A percentile compares a stretch with the other conserved stretches of the same genome.
Evolutionary conservation across 2,329 filamentous ascomycete species (phyloP).

Genomic region (Apiospora aurea): DNA sequence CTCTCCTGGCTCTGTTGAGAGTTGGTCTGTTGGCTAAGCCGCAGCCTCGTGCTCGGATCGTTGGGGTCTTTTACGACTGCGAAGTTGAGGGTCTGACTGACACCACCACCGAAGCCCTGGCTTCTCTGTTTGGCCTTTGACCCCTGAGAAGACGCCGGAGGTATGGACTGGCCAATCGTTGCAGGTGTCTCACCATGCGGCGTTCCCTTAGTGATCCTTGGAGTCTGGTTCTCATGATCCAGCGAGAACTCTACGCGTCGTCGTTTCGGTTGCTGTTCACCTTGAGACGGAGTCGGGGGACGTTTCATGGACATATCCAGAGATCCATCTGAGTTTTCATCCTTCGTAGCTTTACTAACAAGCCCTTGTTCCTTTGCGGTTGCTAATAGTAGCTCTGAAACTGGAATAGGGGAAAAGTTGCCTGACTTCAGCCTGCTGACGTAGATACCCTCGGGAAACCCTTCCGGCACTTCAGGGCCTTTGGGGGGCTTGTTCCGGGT

Average conservation of each 20-base stretch:
- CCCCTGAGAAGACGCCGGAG: neutral
- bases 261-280: slow-evolving; percentile 37
- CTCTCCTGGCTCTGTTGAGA: slow-evolving; percentile 57
- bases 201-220: neutral
- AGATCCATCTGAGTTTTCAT: slow-evolving; percentile 25
- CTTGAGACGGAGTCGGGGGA: slow-evolving; percentile 29
- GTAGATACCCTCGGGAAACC: slow-evolving; percentile 47
- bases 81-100: slow-evolving; percentile 62
- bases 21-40: slow-evolving; percentile 70
- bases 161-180: neutral
- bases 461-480: neutral
- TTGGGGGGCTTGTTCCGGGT: neutral
- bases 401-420: slow-evolving; percentile 45
- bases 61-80: slow-evolving; percentile 79
- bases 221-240: slow-evolving; percentile 17
- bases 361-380: slow-evolving; percentile 50
- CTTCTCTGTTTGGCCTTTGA: slow-evolving; percentile 38
- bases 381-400: slow-evolving; percentile 48
- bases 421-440: slow-evolving; percentile 51
- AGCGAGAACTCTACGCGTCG: slow-evolving; percentile 37
- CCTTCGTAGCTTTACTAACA: slow-evolving; percentile 41
- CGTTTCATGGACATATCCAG: slow-evolving; percentile 34
- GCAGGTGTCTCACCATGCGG: neutral
- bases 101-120: slow-evolving; percentile 48
- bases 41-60: slow-evolving; percentile 66